Conservation (phyloP, 139 green algal species). For the Chlamydomonas schloesseri region DNA sequence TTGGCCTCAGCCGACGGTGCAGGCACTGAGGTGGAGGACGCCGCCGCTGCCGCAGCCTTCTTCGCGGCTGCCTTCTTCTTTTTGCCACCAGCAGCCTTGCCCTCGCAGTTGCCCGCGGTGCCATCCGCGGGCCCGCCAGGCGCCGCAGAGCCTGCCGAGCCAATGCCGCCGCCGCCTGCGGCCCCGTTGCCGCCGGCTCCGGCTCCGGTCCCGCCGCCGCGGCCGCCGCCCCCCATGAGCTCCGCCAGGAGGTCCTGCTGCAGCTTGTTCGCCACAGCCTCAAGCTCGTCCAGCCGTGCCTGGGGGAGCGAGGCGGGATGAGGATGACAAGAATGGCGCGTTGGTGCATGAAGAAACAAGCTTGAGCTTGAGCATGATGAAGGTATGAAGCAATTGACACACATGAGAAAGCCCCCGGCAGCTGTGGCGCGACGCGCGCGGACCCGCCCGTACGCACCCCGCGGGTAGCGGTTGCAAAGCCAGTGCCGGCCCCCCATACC, state of each 20-base stretch:
- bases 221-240: constrained; percentile 28
- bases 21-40: not conserved
- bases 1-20: not conserved
- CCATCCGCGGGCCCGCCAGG: too few relatives aligned
- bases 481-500: too few relatives aligned
- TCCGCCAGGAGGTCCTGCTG: constrained; percentile 72
- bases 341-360: too few relatives aligned
- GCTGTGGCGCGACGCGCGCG: too few relatives aligned
- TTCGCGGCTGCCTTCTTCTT: constrained; percentile 8
- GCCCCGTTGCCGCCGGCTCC: too few relatives aligned
- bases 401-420: too few relatives aligned
- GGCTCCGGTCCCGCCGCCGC: not conserved
- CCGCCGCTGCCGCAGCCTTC: not conserved
- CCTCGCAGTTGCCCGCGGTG: not conserved
- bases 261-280: constrained; percentile 45
- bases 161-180: not conserved
- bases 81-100: not conserved
- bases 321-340: too few relatives aligned
- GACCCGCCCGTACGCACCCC: too few relatives aligned
- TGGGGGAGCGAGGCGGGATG: not conserved
- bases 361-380: too few relatives aligned
- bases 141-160: too few relatives aligned
- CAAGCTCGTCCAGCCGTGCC: constrained; percentile 53
- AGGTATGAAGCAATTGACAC: too few relatives aligned
- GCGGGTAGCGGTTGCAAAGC: too few relatives aligned